Evolutionary conservation across 1,284 basidiomycete species (phyloP).

Genomic region (Cystobasidium sp.): DNA sequence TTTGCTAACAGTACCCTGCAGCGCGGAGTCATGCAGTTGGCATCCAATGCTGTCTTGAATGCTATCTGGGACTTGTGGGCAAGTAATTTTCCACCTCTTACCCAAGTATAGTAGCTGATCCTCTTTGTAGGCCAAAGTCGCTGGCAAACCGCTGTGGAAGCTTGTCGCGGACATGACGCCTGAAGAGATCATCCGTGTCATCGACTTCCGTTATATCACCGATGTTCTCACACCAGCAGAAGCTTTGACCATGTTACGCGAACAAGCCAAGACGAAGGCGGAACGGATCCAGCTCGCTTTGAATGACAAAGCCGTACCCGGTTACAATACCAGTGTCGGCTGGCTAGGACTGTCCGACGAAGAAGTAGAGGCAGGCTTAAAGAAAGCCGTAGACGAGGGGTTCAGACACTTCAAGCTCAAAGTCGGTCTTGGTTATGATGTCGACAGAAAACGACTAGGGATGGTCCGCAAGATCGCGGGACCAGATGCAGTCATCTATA

Average conservation of each 20-base stretch:
- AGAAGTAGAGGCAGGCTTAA: conserved; percentile 12
- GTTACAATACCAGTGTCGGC: conserved; percentile 91
- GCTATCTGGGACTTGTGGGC: conserved; percentile 62
- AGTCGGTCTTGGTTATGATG: conserved; percentile 79
- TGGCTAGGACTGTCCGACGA: conserved; percentile 68
- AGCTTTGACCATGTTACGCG: conserved; percentile 79
- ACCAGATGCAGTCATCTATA: conserved; percentile 72
- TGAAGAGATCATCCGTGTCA: conserved; percentile 78
- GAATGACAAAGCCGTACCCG: conserved; percentile 71
- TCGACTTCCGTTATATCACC: conserved; percentile 71
- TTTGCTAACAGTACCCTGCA: conserved; percentile 54
- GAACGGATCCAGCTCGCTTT: conserved; percentile 73
- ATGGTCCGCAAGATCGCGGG: conserved; percentile 86
- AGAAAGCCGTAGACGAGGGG: conserved; percentile 75
- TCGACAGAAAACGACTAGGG: conserved; percentile 82
- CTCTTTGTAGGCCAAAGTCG: conserved; percentile 63
- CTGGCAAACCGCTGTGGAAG: conserved; percentile 82
- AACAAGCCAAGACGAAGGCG: conserved; percentile 74
- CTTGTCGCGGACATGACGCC: conserved; percentile 81
- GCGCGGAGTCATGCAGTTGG: conserved; percentile 67
- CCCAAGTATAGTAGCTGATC: neutral
- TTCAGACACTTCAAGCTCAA: conserved; percentile 95
- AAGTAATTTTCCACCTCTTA: neutral
- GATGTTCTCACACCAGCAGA: conserved; percentile 90
- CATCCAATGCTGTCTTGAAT: conserved; percentile 63